Percentiles rank a stretch among this genome's conserved stretches.
Evolutionary conservation across 1,284 basidiomycete species (phyloP).

Genomic region (Taiwanofungus camphoratus): DNA sequence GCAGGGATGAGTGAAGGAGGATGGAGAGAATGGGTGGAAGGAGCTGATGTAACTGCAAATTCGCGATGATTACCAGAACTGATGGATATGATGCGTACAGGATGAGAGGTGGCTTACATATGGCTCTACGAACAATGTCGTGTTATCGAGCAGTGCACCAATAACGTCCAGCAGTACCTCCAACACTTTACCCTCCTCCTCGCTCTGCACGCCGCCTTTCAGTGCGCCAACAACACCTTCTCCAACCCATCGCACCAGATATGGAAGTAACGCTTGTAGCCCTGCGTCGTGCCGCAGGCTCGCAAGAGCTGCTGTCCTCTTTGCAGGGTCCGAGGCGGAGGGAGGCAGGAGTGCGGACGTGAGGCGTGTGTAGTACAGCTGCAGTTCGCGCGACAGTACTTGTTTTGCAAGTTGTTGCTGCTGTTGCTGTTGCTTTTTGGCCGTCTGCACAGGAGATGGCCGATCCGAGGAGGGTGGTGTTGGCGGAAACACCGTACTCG

Average conservation of each 20-base stretch:
- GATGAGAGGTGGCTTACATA: slow-evolving; percentile 61
- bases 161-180: slow-evolving; percentile 81
- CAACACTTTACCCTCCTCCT: slow-evolving; percentile 61
- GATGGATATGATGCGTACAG: background rate
- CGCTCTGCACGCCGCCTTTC: slow-evolving; percentile 51
- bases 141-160: slow-evolving; percentile 78
- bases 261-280: slow-evolving; percentile 90
- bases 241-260: slow-evolving; percentile 91
- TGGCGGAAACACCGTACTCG: slow-evolving; percentile 27
- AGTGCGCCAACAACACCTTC: slow-evolving; percentile 77
- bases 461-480: slow-evolving; percentile 28
- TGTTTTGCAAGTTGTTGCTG: slow-evolving; percentile 81
- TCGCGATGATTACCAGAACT: slow-evolving; percentile 5
- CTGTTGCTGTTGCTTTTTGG: slow-evolving; percentile 38
- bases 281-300: slow-evolving; percentile 89
- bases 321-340: slow-evolving; percentile 45
- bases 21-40: slow-evolving; percentile 90
- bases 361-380: slow-evolving; percentile 92
- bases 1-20: slow-evolving; percentile 81
- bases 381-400: slow-evolving; percentile 89
- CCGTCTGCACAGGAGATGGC: slow-evolving; percentile 28
- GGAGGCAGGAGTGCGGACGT: slow-evolving; percentile 80
- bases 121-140: slow-evolving; percentile 90
- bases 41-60: slow-evolving; percentile 85
- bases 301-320: slow-evolving; percentile 84